Percentiles rank a stretch among this genome's conserved stretches.
Evolutionary conservation across 2,329 filamentous ascomycete genomes (phyloP).

Genomic region (Pezicula carpinea): DNA sequence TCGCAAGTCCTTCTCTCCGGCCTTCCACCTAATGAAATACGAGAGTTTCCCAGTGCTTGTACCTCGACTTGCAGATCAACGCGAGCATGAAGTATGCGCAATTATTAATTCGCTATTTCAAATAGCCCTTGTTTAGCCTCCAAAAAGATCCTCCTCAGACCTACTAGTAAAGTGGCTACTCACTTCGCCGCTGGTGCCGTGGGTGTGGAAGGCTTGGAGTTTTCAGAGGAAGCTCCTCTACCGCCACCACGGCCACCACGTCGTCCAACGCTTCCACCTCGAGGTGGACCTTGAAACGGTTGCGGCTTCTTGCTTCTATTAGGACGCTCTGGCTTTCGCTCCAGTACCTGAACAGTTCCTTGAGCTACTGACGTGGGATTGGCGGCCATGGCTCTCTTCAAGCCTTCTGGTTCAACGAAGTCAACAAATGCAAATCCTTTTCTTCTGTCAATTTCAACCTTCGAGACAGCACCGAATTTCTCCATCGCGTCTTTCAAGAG

Average conservation of each 20-base stretch:
- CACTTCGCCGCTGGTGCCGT: conserved; percentile 23
- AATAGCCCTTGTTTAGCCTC: no score
- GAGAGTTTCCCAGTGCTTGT: no score
- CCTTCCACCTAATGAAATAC: no score
- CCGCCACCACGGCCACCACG: conserved; percentile 12
- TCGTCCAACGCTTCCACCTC: conserved; percentile 17
- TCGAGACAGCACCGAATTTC: conserved; percentile 67
- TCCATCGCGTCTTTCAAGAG: conserved; percentile 71
- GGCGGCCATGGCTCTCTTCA: conserved; percentile 75
- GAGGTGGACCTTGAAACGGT: conserved; percentile 7
- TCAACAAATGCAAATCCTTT: conserved; percentile 94
- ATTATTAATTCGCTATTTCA: no score
- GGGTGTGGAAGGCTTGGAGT: conserved; percentile 13
- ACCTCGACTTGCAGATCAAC: no score
- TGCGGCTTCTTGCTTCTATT: conserved; percentile 61
- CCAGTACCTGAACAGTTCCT: conserved; percentile 80
- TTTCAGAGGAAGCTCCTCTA: conserved; percentile 4
- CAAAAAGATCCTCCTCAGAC: no score
- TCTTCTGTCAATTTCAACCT: conserved; percentile 88
- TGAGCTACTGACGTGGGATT: conserved; percentile 81
- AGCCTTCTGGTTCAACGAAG: conserved; percentile 67
- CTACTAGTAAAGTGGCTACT: neutral
- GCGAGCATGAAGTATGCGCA: no score
- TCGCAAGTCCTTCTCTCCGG: no score
- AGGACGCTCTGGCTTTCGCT: conserved; percentile 51